Conservation (phyloP, 2,329 filamentous ascomycete genomes). For the Gnomoniopsis smithogilvyi region DNA sequence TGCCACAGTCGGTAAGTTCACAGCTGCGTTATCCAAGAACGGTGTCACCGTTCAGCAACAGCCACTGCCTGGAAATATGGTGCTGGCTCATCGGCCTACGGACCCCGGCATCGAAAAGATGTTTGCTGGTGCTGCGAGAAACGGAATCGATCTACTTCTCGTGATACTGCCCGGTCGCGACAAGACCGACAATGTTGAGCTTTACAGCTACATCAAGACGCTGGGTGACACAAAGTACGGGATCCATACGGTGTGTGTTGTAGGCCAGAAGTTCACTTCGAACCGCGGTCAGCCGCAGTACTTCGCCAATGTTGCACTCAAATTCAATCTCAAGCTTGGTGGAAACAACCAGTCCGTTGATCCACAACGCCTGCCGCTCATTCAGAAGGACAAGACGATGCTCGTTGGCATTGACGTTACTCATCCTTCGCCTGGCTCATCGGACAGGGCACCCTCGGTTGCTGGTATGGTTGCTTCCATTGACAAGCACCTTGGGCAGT, state of each 20-base stretch:
- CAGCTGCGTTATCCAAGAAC: constrained; percentile 2
- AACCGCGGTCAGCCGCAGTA: constrained; percentile 35
- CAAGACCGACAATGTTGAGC: constrained; percentile 30
- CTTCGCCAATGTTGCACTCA: constrained; percentile 54
- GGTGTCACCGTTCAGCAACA: constrained; percentile 13
- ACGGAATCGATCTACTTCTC: constrained; percentile 38
- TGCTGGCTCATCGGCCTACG: background rate
- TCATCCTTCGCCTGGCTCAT: constrained; percentile 66
- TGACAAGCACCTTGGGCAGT: constrained; percentile 60
- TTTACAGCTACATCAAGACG: constrained; percentile 57
- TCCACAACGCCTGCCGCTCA: constrained; percentile 45
- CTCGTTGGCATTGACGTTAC: constrained; percentile 72
- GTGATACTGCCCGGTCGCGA: constrained; percentile 40
- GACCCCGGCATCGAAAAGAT: constrained; percentile 1
- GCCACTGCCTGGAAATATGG: background rate
- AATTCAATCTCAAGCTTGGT: constrained; percentile 62
- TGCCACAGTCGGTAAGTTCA: constrained; percentile 4
- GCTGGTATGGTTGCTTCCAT: constrained; percentile 67
- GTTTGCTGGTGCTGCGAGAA: background rate
- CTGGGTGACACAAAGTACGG: constrained; percentile 55
- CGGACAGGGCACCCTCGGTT: constrained; percentile 58
- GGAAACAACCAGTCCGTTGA: constrained; percentile 54
- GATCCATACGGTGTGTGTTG: constrained; percentile 57
- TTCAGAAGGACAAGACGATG: constrained; percentile 61
- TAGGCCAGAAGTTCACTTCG: constrained; percentile 45